Base-by-base conservation (phyloP, 164 flowering plant genomes). In the Paratinospora sagittata region DNA sequence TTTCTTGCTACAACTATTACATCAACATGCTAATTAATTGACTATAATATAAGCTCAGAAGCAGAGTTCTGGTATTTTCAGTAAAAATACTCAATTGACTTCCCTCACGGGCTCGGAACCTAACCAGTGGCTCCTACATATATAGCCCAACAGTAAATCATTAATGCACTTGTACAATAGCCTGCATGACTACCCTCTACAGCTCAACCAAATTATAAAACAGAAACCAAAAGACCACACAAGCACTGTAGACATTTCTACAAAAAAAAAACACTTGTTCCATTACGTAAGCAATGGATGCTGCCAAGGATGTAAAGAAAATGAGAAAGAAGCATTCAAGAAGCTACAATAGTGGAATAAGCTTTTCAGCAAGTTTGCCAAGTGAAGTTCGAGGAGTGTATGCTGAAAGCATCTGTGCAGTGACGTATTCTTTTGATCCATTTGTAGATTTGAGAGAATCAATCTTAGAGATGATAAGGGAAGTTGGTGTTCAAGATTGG, bases 351-450 rank as follows among this genome's bases (percentile, higher is more conserved):
- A 47, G 26, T 55, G 69, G 60, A 41, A 27, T 83, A 0, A 84
- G 88, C 80, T 83, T 86, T 60, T 87, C 89, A n/a, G 91, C 91
- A 16, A 67, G 74, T 63, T 74, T 88, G 71, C 91, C 87, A 0
- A 69, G 69, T 0, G 85, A 86, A 45, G 86, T 85, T 27, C 66
- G 62, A 62, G 84, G 82, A n/a, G 76, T 62, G 33, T 83, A 74
- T 66, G 84, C 81, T 26, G 89, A 80, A 30, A 79, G 82, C 36
- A 68, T 82, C 0, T 83, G 91, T 71, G 86, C 82, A 26, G 89
- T 87, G 14, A 81, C 79, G 80, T 78, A 76, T 60, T 82, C 88
- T 0, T 16, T 30, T 19, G 75, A 86, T 27, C 89, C 88, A 0
- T 75, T 75, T n/a, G 21, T 19, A 4, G 89, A 87, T 61, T 75